Conservation (phyloP, 2,329 filamentous ascomycete genomes). For the Pseudogymnoascus sp. region DNA sequence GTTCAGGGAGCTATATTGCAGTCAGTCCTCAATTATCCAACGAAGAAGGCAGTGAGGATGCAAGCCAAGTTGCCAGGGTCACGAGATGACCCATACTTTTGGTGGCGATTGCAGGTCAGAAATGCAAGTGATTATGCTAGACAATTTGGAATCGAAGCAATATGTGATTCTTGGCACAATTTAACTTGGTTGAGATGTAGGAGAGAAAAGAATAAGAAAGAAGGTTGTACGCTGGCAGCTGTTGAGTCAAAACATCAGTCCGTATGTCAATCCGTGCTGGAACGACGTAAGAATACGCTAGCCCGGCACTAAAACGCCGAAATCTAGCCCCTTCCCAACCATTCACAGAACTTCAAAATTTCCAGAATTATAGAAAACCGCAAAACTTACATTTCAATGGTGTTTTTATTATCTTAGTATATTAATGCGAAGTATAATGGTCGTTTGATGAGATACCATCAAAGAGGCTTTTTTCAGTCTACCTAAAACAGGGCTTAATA, state of each 20-base stretch:
- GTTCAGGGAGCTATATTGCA: conserved; percentile 28
- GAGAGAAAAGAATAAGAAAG: not conserved
- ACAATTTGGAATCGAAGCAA: not conserved
- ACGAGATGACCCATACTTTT: conserved; percentile 31
- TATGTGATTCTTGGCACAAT: not conserved
- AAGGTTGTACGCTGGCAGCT: not conserved
- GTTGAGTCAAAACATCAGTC: not conserved
- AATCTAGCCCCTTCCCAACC: not conserved
- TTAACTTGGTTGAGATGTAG: not conserved
- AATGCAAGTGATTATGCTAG: not conserved
- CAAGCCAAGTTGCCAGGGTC: conserved; percentile 32
- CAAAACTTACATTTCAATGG: not conserved
- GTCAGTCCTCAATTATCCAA: not conserved
- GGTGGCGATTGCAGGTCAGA: not conserved
- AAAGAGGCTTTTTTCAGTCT: too few species aligned
- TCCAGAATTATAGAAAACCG: not conserved
- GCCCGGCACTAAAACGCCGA: not conserved
- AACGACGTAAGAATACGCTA: not conserved
- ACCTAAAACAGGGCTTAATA: too few species aligned
- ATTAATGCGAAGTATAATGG: too few species aligned
- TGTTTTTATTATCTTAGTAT: not conserved
- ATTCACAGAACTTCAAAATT: too few species aligned
- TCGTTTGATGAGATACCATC: too few species aligned
- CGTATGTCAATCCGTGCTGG: not conserved
- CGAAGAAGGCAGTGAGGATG: not conserved